Evolutionary conservation across 768 basidiomycete species (phyloP).

Genomic region (Pleurotus tuber-regium): DNA sequence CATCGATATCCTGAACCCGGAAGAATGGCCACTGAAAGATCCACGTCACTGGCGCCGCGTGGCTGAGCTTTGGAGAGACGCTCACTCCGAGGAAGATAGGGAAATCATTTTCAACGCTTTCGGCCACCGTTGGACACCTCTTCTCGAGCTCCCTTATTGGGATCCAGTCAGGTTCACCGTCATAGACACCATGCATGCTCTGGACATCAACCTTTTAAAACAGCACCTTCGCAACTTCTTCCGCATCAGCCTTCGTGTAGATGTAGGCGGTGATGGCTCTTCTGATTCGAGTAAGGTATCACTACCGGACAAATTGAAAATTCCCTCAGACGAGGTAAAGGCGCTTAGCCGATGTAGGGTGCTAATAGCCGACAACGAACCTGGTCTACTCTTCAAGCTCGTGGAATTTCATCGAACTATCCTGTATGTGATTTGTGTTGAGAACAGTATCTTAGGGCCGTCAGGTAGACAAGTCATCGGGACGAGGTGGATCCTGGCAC

Average conservation of each 20-base stretch:
- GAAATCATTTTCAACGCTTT: conserved; percentile 14
- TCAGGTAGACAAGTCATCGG: conserved; percentile 18
- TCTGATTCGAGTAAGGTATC: not conserved
- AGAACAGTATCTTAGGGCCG: conserved; percentile 15
- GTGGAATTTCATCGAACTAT: conserved; percentile 15
- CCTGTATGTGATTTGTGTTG: conserved; percentile 23
- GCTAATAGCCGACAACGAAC: not conserved
- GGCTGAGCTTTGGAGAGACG: conserved; percentile 19
- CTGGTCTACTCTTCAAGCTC: conserved; percentile 11
- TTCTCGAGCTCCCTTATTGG: conserved; percentile 33
- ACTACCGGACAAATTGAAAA: not conserved
- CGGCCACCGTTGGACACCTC: conserved; percentile 27
- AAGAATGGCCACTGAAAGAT: conserved; percentile 14
- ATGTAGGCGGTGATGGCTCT: not conserved
- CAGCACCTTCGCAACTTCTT: conserved; percentile 23
- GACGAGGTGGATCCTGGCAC: conserved; percentile 20
- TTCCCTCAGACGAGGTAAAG: not conserved
- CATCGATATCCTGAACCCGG: conserved; percentile 16
- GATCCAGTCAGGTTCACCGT: conserved; percentile 24
- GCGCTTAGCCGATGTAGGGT: not conserved
- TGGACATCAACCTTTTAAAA: conserved; percentile 26
- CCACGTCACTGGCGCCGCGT: conserved; percentile 11
- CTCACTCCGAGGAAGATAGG: conserved; percentile 9
- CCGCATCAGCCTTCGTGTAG: not conserved
- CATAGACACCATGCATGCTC: conserved; percentile 38